A percentile compares a stretch with the other conserved stretches of the same genome.
Evolutionary conservation across 2,329 filamentous ascomycete species (phyloP).

Genomic region (Fusarium sp.): DNA sequence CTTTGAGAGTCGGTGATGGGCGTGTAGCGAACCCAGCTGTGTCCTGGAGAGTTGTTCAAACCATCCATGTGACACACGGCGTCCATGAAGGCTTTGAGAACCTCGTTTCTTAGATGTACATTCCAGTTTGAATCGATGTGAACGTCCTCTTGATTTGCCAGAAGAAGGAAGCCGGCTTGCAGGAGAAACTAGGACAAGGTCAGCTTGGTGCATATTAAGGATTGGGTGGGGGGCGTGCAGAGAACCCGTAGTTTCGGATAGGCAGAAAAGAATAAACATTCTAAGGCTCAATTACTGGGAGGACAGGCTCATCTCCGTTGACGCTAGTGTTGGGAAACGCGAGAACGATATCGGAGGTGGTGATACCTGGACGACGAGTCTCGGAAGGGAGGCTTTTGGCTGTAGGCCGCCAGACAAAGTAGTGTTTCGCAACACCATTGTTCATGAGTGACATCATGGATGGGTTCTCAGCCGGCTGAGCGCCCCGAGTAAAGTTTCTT

Average conservation of each 20-base stretch:
- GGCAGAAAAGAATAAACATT: slow-evolving; percentile 17
- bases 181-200: slow-evolving; percentile 33
- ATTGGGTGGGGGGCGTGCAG: slow-evolving; percentile 10
- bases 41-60: background rate
- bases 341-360: background rate
- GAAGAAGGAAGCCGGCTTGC: slow-evolving; percentile 42
- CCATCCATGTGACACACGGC: slow-evolving; percentile 1
- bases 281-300: background rate
- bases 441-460: background rate
- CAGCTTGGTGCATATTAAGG: background rate
- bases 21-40: background rate
- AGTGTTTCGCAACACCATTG: background rate
- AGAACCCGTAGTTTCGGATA: slow-evolving; percentile 29
- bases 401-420: background rate
- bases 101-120: slow-evolving; percentile 1
- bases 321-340: background rate
- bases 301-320: background rate
- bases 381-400: background rate
- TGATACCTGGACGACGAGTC: background rate
- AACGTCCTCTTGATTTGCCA: slow-evolving; percentile 38
- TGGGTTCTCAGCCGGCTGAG: background rate
- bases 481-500: background rate
- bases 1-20: background rate
- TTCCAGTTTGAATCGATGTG: slow-evolving; percentile 36
- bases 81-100: background rate